These are phyloP conservation scores for Echinosophora koreensis DNA, from an alignment of 306 rosid genomes.

Conservation along the genomic window DNA sequence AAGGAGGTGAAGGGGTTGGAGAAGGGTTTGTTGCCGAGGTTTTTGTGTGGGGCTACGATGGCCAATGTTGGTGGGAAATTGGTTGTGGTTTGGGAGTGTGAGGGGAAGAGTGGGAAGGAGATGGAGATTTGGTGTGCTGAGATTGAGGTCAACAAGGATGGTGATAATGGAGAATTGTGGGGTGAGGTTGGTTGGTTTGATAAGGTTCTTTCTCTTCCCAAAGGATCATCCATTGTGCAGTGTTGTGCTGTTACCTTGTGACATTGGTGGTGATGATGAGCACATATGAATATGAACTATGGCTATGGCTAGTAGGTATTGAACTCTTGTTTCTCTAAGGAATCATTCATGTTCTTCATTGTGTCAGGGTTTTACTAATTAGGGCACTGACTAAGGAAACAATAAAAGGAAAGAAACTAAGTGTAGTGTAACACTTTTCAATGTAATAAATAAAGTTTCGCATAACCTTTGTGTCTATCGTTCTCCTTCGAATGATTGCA, in stretches of 20 bases:
- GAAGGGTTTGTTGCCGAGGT: slow-evolving; percentile 66
- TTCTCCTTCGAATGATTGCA: too few relatives aligned
- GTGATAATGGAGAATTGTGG: slow-evolving; percentile 46
- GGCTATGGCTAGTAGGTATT: too few relatives aligned
- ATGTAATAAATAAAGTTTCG: too few relatives aligned
- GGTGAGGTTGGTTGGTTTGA: slow-evolving; percentile 63
- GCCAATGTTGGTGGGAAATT: slow-evolving; percentile 75
- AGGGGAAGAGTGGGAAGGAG: slow-evolving; percentile 50
- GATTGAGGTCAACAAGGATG: slow-evolving; percentile 57
- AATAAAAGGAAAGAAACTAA: too few relatives aligned
- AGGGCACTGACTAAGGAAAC: too few relatives aligned
- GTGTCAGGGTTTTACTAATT: too few relatives aligned
- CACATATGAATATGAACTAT: background rate
- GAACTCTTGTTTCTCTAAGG: too few relatives aligned
- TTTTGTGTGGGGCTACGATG: slow-evolving; percentile 84
- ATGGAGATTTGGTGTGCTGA: slow-evolving; percentile 81
- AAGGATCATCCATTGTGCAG: slow-evolving; percentile 65
- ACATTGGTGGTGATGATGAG: slow-evolving; percentile 1
- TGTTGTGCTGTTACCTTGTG: slow-evolving; percentile 63
- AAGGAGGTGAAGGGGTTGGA: slow-evolving; percentile 67
- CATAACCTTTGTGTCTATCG: too few relatives aligned
- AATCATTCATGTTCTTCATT: too few relatives aligned
- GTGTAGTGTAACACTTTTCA: too few relatives aligned
- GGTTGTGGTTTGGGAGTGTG: slow-evolving; percentile 75
- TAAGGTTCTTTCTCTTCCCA: slow-evolving; percentile 57